These are phyloP conservation scores for Ceratocystis papillata DNA, from an alignment of 2,329 filamentous ascomycete species.

Conservation along the genomic window DNA sequence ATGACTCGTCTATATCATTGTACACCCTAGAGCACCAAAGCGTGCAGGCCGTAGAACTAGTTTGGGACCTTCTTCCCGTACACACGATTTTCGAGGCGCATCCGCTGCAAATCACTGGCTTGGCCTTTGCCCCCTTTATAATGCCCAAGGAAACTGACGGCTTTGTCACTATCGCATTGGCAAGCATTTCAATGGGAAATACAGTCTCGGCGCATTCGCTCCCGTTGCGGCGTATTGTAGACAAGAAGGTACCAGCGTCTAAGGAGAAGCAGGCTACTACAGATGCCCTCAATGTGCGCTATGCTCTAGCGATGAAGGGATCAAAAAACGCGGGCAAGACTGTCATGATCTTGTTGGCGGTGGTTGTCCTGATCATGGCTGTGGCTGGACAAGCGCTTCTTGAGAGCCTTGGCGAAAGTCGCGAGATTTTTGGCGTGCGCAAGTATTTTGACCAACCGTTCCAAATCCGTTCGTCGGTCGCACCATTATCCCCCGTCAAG, in stretches of 20 bases:
- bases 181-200: conserved; percentile 70
- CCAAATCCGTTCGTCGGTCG: conserved; percentile 17
- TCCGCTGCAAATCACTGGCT: conserved; percentile 46
- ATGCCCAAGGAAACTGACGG: conserved; percentile 40
- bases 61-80: conserved; percentile 44
- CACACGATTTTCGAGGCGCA: conserved; percentile 46
- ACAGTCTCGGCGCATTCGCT: conserved; percentile 71
- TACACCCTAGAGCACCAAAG: conserved; percentile 62
- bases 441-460: conserved; percentile 23
- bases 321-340: conserved; percentile 41
- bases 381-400: conserved; percentile 53
- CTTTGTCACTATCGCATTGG: conserved; percentile 46
- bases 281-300: conserved; percentile 40
- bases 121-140: conserved; percentile 47
- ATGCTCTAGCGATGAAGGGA: conserved; percentile 55
- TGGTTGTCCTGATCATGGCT: conserved; percentile 47
- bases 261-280: conserved; percentile 29
- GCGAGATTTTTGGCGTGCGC: conserved; percentile 38
- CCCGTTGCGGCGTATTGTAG: conserved; percentile 45
- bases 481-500: conserved; percentile 17
- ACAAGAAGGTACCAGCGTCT: conserved; percentile 32
- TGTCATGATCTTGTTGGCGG: conserved; percentile 43
- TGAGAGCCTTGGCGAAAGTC: conserved; percentile 49
- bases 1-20: conserved; percentile 66
- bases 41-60: conserved; percentile 38